These are phyloP conservation scores for Metarhizium brunneum DNA, from an alignment of 2,329 filamentous ascomycete species.

Conservation along the genomic window DNA sequence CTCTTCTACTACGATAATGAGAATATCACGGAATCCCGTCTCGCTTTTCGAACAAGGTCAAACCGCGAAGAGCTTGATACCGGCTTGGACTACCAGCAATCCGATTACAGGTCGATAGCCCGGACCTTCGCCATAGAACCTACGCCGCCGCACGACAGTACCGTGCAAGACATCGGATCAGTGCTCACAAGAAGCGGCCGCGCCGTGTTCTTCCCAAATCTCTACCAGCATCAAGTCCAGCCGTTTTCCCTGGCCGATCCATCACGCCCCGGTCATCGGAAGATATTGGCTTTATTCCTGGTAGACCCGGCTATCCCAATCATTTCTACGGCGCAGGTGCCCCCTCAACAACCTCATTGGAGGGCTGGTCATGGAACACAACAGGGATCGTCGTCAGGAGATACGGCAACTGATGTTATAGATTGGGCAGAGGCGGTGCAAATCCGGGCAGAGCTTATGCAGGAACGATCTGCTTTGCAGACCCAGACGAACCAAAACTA, in stretches of 20 bases:
- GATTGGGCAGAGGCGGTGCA: background rate
- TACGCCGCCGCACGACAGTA: background rate
- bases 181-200: constrained; percentile 37
- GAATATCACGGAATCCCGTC: constrained; percentile 45
- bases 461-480: background rate
- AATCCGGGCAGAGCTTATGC: background rate
- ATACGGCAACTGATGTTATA: background rate
- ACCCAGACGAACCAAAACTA: background rate
- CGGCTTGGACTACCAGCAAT: constrained; percentile 20
- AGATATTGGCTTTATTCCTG: constrained; percentile 51
- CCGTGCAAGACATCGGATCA: constrained; percentile 31
- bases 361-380: constrained; percentile 7
- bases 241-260: constrained; percentile 43
- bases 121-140: constrained; percentile 25
- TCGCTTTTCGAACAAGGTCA: constrained; percentile 39
- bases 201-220: constrained; percentile 47
- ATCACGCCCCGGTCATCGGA: constrained; percentile 44
- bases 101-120: constrained; percentile 23
- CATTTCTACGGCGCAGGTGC: constrained; percentile 34
- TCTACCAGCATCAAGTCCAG: constrained; percentile 40
- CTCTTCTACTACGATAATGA: constrained; percentile 35
- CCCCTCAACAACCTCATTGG: constrained; percentile 32
- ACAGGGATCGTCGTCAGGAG: background rate
- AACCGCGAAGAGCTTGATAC: constrained; percentile 18
- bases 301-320: constrained; percentile 44